Evolutionary conservation across 2,329 filamentous ascomycete genomes (phyloP).

Genomic region (Myriosclerotinia duriaeana): DNA sequence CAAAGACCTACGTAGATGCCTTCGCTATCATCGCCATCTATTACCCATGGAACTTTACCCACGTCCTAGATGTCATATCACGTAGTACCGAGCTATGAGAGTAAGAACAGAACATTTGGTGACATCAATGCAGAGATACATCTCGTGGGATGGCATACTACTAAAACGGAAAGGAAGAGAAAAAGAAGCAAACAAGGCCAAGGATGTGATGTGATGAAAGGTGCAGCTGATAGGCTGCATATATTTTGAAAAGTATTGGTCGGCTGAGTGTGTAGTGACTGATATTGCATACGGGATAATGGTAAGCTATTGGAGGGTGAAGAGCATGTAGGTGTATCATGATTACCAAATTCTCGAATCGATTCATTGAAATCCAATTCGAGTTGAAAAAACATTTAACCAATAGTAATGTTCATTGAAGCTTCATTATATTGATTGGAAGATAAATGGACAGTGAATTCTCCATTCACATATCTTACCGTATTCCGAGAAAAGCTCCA

Average conservation of each 20-base stretch:
- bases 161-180: not conserved
- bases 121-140: not conserved
- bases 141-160: constrained; percentile 1
- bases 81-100: constrained; percentile 16
- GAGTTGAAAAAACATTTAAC: not conserved
- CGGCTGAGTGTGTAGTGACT: not conserved
- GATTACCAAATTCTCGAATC: constrained; percentile 19
- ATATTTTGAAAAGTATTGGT: constrained; percentile 5
- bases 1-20: constrained; percentile 10
- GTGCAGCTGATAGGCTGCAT: constrained; percentile 19
- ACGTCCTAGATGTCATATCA: constrained; percentile 15
- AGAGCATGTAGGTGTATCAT: not conserved
- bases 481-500: constrained; percentile 6
- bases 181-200: not conserved
- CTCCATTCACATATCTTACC: constrained; percentile 22
- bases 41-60: constrained; percentile 10
- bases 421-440: constrained; percentile 20
- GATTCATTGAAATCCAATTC: not conserved
- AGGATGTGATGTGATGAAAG: constrained; percentile 11
- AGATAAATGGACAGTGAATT: not conserved
- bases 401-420: constrained; percentile 14
- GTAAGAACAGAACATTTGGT: not conserved
- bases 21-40: constrained; percentile 9
- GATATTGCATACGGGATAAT: constrained; percentile 18
- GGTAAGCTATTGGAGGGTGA: constrained; percentile 14